Conservation (phyloP, 208 protist species). For the Phytomonas sp. region DNA sequence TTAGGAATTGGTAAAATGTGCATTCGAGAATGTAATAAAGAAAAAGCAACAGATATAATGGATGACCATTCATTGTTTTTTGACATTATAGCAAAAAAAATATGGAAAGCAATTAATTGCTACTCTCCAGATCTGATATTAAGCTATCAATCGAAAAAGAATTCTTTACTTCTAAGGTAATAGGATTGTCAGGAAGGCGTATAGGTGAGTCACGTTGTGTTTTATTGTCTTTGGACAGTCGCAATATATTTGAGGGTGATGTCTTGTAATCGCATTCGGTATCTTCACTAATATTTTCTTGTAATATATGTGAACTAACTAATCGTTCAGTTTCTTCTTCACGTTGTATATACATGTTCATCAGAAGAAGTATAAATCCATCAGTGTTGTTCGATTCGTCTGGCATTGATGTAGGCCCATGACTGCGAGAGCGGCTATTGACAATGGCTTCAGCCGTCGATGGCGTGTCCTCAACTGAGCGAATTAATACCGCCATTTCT, state of each 20-base stretch:
- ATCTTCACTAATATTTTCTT: neutral
- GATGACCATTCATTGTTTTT: neutral
- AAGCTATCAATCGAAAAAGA: neutral
- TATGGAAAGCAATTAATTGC: neutral
- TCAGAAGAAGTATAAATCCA: conserved; percentile 67
- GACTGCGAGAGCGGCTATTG: conserved; percentile 20
- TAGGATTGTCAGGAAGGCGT: conserved; percentile 30
- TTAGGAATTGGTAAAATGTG: neutral
- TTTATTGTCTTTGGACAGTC: neutral
- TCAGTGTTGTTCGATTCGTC: conserved; percentile 46
- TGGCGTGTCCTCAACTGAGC: conserved; percentile 56
- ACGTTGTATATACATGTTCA: conserved; percentile 74
- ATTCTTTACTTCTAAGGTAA: conserved; percentile 10
- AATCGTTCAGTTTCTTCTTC: conserved; percentile 18
- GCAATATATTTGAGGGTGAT: neutral
- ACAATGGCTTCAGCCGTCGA: conserved; percentile 70
- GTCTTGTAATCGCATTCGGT: neutral
- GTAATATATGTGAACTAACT: neutral
- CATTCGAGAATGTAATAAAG: neutral
- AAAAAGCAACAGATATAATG: neutral
- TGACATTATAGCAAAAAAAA: neutral
- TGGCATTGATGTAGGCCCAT: conserved; percentile 9
- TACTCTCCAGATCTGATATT: neutral
- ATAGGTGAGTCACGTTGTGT: conserved; percentile 32
- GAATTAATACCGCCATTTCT: conserved; percentile 49